Percentiles rank a stretch among this genome's conserved stretches.
These are phyloP conservation scores for Porogramme epimiltina DNA, from an alignment of 1,284 basidiomycete species.

Conservation along the genomic window DNA sequence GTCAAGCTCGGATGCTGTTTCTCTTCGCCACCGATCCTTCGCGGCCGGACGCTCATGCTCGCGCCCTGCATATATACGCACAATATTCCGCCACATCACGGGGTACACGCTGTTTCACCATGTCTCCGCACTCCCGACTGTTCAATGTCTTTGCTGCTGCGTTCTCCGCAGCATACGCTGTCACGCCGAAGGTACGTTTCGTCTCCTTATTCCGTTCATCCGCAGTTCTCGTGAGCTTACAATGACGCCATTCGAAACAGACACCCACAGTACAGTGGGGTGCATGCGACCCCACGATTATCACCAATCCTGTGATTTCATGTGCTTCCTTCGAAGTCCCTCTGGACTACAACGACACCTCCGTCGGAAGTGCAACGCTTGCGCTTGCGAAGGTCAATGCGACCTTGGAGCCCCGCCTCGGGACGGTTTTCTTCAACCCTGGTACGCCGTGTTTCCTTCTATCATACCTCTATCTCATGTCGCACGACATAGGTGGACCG, in stretches of 20 bases:
- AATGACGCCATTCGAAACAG: not conserved
- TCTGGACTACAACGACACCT: constrained; percentile 13
- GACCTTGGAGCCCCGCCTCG: constrained; percentile 3
- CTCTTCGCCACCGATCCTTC: no score
- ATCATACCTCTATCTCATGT: not conserved
- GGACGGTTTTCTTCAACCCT: constrained; percentile 12
- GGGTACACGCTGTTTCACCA: no score
- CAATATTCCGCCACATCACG: no score
- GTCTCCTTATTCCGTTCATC: no score
- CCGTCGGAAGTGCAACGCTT: constrained; percentile 6
- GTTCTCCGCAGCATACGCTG: no score
- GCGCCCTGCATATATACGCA: no score
- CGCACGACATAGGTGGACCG: not conserved
- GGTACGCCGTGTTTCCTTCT: not conserved
- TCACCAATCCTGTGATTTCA: not conserved
- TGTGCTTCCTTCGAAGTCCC: constrained; percentile 13
- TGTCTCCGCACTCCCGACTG: no score
- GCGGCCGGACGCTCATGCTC: no score
- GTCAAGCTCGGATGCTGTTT: no score
- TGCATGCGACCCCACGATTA: constrained; percentile 5
- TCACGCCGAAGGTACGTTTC: no score
- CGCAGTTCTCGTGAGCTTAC: not conserved
- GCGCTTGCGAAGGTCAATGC: constrained; percentile 12
- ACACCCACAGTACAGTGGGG: constrained; percentile 6
- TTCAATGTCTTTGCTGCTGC: no score